phyloP scores from a whole-genome alignment of 805 yeast species.

The Pichia rugopelliculosa region DNA sequence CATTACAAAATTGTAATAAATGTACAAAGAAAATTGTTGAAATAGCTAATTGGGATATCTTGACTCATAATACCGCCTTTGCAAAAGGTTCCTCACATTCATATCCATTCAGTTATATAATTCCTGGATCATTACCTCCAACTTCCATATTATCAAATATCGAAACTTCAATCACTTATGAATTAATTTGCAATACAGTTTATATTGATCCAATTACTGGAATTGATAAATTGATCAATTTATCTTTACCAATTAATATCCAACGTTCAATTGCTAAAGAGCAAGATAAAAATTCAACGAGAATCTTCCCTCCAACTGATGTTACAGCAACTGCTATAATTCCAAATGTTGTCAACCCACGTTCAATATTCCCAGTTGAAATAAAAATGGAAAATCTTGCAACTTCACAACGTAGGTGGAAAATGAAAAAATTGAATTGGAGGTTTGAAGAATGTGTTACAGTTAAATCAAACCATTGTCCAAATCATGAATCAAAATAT shows the following conservation, averaged over 20 bases:
- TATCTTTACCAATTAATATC: conserved; percentile 60
- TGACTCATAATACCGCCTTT: conserved; percentile 51
- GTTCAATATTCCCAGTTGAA: conserved; percentile 78
- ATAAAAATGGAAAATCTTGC: conserved; percentile 69
- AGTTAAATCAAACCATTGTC: conserved; percentile 52
- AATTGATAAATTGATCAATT: conserved; percentile 31
- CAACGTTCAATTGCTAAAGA: conserved; percentile 74
- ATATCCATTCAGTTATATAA: conserved; percentile 83
- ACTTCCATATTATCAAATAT: conserved; percentile 56
- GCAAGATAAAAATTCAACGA: conserved; percentile 75
- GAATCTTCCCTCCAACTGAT: conserved; percentile 94
- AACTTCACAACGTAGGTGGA: conserved; percentile 65
- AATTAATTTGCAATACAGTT: conserved; percentile 54
- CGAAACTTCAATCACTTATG: conserved; percentile 56
- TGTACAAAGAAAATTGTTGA: conserved; percentile 52
- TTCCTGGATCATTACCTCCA: conserved; percentile 87
- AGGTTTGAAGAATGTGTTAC: conserved; percentile 77
- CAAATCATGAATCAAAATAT: conserved; percentile 46
- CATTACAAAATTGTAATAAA: conserved; percentile 46
- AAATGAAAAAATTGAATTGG: conserved; percentile 87
- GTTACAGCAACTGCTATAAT: conserved; percentile 80
- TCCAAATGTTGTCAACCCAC: conserved; percentile 86
- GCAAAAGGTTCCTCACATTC: conserved; percentile 62
- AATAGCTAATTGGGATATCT: conserved; percentile 84
- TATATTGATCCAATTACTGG: conserved; percentile 32